Percentiles rank a stretch among this genome's conserved stretches.
Conservation (phyloP, 2,329 filamentous ascomycete genomes). For the Hysterium pulicare region DNA sequence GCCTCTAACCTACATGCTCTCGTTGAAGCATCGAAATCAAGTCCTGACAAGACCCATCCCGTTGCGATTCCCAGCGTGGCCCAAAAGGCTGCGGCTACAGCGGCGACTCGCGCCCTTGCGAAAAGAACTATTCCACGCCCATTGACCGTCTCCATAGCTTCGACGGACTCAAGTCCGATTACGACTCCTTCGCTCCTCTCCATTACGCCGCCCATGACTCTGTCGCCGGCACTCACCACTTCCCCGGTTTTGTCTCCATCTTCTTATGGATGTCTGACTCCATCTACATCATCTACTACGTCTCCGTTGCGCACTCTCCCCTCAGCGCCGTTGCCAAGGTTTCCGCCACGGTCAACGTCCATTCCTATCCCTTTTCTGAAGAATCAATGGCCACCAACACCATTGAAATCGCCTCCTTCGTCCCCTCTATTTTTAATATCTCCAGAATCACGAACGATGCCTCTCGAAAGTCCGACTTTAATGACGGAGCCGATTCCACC, state of each 20-base stretch:
- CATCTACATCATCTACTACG: constrained; percentile 4
- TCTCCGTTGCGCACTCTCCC: neutral
- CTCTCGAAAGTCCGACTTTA: too few species aligned
- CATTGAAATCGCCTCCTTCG: neutral
- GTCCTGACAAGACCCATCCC: neutral
- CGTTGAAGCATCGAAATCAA: neutral
- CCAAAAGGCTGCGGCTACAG: constrained; percentile 10
- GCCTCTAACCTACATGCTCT: neutral
- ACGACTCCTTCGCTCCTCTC: constrained; percentile 6
- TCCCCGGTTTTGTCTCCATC: constrained; percentile 15
- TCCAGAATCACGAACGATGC: too few species aligned
- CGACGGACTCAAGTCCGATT: neutral
- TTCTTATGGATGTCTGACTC: constrained; percentile 15
- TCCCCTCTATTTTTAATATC: too few species aligned
- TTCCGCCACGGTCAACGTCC: too few species aligned
- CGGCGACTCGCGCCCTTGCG: constrained; percentile 7
- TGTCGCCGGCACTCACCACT: constrained; percentile 9
- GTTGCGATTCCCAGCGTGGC: constrained; percentile 5
- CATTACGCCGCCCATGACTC: constrained; percentile 8
- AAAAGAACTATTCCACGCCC: neutral
- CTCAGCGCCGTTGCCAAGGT: neutral
- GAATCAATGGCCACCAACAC: neutral
- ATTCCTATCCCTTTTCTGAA: too few species aligned
- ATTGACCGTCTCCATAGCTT: constrained; percentile 1
- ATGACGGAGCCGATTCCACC: too few species aligned